phyloP scores from a whole-genome alignment of 306 rosid species.

The Vicia faba region DNA sequence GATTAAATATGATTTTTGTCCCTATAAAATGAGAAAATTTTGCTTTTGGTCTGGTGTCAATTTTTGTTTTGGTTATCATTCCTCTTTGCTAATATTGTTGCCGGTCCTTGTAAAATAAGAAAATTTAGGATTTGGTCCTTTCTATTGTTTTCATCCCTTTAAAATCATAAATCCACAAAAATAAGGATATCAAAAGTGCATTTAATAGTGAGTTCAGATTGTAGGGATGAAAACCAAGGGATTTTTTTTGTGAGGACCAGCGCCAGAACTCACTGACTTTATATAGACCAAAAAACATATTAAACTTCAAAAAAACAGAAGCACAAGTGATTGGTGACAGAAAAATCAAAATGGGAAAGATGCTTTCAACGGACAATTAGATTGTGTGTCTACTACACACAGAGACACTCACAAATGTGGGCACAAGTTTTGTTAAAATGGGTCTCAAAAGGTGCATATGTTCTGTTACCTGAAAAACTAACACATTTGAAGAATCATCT shows the following conservation, averaged over 20 bases:
- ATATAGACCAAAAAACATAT: neutral
- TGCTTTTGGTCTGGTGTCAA: neutral
- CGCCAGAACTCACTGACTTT: neutral
- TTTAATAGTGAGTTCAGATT: neutral
- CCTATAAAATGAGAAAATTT: neutral
- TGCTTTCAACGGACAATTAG: slow-evolving; percentile 19
- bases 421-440: slow-evolving; percentile 2
- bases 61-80: neutral
- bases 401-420: neutral
- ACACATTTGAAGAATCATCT: slow-evolving; percentile 68
- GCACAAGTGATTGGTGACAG: neutral
- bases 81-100: too few relatives aligned
- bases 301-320: slow-evolving; percentile 4
- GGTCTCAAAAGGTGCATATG: slow-evolving; percentile 26
- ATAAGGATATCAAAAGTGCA: neutral
- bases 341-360: slow-evolving; percentile 30
- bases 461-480: slow-evolving; percentile 79
- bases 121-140: neutral
- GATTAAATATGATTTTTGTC: neutral
- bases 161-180: neutral
- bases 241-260: neutral
- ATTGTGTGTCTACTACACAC: neutral
- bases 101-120: too few relatives aligned
- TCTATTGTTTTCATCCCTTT: neutral
- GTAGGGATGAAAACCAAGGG: neutral